phyloP scores from a whole-genome alignment of 305 asterid species.

The Plantago coronopus region DNA sequence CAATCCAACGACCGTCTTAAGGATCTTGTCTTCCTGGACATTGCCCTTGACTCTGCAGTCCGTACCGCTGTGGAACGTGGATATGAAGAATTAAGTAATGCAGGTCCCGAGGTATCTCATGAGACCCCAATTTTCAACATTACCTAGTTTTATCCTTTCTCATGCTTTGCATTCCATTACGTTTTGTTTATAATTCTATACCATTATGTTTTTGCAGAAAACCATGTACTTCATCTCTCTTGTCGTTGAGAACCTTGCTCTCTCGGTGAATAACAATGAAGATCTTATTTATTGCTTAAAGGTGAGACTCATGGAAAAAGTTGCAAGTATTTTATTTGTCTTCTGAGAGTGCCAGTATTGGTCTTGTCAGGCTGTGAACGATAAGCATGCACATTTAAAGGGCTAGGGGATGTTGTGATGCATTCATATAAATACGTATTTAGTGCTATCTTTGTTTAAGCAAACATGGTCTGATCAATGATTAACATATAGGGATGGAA shows the following conservation, averaged over 20 bases:
- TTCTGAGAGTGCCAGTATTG: neutral
- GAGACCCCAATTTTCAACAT: conserved; percentile 6
- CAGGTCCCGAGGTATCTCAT: conserved; percentile 73
- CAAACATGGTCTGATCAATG: too few species aligned
- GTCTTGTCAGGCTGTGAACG: conserved; percentile 9
- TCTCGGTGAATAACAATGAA: conserved; percentile 80
- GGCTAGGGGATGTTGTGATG: neutral
- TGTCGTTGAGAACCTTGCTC: conserved; percentile 83
- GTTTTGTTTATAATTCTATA: conserved; percentile 20
- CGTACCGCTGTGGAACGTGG: conserved; percentile 98
- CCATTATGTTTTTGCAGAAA: conserved; percentile 57
- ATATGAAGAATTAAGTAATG: conserved; percentile 74
- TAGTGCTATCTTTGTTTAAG: too few species aligned
- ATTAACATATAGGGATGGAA: conserved; percentile 73
- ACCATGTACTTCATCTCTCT: conserved; percentile 88
- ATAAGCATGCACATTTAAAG: neutral
- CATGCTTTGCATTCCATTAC: conserved; percentile 14
- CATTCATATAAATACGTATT: too few species aligned
- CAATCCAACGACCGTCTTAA: conserved; percentile 74
- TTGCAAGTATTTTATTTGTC: conserved; percentile 14
- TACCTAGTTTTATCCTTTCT: conserved; percentile 14
- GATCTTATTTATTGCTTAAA: conserved; percentile 91
- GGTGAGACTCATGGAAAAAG: conserved; percentile 44
- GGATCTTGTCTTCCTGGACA: conserved; percentile 91
- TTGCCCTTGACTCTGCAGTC: conserved; percentile 94